A percentile compares a stretch with the other conserved stretches of the same genome.
These are phyloP conservation scores for Calonectria pseudoreteaudii DNA, from an alignment of 2,329 filamentous ascomycete genomes.

Conservation along the genomic window DNA sequence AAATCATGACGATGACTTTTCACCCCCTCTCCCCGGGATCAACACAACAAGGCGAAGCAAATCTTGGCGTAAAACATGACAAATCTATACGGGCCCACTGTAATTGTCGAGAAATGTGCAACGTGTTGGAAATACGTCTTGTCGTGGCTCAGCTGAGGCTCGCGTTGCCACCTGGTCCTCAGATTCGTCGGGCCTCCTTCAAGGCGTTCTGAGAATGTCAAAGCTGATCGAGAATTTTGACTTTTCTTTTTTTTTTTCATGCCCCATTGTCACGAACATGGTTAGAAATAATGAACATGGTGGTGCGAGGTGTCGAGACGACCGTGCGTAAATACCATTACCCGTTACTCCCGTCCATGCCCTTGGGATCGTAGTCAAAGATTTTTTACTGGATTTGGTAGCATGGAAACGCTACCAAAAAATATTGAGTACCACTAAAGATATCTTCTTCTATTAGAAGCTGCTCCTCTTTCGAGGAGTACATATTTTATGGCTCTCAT, in stretches of 20 bases:
- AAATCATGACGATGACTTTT: neutral
- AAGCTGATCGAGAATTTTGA: neutral
- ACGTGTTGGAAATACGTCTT: neutral
- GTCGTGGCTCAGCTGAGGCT: neutral
- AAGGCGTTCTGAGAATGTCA: neutral
- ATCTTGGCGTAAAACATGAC: neutral
- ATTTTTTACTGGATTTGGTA: neutral
- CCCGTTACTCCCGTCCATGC: neutral
- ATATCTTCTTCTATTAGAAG: neutral
- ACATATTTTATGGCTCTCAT: neutral
- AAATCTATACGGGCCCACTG: neutral
- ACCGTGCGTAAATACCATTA: neutral
- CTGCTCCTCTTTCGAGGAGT: neutral
- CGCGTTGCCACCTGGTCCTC: neutral
- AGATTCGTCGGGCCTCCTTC: neutral
- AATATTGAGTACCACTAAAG: neutral
- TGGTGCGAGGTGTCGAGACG: neutral
- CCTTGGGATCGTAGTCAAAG: neutral
- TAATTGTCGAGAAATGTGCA: neutral
- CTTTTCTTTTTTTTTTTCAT: neutral
- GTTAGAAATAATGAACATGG: neutral
- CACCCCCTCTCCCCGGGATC: neutral
- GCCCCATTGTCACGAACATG: neutral
- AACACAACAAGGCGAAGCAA: neutral
- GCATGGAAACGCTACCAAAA: neutral